Base-by-base conservation (phyloP, 2,329 filamentous ascomycete species). In the Neonectria hederae region DNA sequence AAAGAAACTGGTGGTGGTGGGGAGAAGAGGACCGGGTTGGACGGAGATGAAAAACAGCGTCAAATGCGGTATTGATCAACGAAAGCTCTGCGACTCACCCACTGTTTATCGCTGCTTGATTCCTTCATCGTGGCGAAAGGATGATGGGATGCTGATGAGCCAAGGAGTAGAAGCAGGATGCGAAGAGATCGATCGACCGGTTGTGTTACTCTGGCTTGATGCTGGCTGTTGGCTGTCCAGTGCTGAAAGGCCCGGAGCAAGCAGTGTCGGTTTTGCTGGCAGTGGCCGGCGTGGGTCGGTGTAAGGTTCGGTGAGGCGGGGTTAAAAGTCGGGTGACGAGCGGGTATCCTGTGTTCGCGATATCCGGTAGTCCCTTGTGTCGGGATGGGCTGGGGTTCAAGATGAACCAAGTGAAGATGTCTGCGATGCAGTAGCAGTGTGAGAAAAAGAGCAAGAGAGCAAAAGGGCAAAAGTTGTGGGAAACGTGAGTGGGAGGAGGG, bases 101-200 rank as follows among this genome's bases (percentile, higher is more conserved):
- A 85, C 68, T 83, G 77, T 76, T 86, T 86, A 72, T 84, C 82
- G 32, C 61, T 75, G 72, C 51, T 52, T 43, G 62, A 75, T 70
- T 69, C 67, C 28, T 63, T 67, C 69, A 69, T 73, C 28, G 62
- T 65, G 46, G 54, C 59, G 54, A 48, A 30, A 26, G 22, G 49
- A 55, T 63, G 45, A 64, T 54, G 51, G 38, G 28, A 38, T 46
- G 55, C 38, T 40, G 61, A 52, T 40, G 61, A 52, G 52, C 35
- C 59, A 35, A 52, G 14, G 17, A 38, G 32, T 14, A 46, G 32
- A 57, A 54, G 35, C 46, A 43, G 53, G 42, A 40, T 35, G 14
- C 22, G 13, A 30, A 28, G n/a, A 40, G 54, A 58, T 65, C 38
- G 49, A 40, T 57, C 21, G 49, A 14, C 35, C 32, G 26, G 24